phyloP scores from a whole-genome alignment of 441 rosid species.

The Dalechampia spathulata region DNA sequence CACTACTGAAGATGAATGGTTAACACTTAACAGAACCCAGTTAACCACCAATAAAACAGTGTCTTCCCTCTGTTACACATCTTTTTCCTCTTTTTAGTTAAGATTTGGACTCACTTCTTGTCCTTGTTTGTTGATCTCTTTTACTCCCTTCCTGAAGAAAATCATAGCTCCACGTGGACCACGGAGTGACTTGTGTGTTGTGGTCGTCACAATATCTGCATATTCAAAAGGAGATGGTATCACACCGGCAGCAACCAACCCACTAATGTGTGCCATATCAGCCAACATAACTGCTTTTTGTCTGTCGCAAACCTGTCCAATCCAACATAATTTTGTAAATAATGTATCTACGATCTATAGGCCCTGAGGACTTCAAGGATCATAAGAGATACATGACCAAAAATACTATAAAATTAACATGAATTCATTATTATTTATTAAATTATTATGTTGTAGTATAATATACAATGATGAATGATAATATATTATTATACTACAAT shows the following conservation, averaged over 20 bases:
- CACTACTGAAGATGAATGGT: not conserved
- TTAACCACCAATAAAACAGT: not conserved
- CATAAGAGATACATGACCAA: too few species aligned
- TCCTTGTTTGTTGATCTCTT: slow-evolving; percentile 83
- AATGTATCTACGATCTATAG: slow-evolving; percentile 2
- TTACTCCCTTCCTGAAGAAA: slow-evolving; percentile 90
- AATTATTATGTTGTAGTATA: too few species aligned
- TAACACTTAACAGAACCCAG: not conserved
- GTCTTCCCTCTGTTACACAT: not conserved
- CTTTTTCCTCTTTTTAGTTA: not conserved
- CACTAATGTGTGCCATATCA: slow-evolving; percentile 98
- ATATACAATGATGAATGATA: too few species aligned
- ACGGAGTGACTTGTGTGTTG: slow-evolving; percentile 96
- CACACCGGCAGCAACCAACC: slow-evolving; percentile 94
- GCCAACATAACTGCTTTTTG: slow-evolving; percentile 84
- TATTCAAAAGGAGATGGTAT: slow-evolving; percentile 97
- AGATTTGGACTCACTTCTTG: slow-evolving; percentile 56
- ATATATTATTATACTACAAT: too few species aligned
- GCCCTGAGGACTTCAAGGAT: not conserved
- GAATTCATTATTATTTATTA: too few species aligned
- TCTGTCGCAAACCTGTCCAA: slow-evolving; percentile 83
- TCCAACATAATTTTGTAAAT: slow-evolving; percentile 7
- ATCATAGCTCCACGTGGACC: slow-evolving; percentile 99
- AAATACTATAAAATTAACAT: too few species aligned
- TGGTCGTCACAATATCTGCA: slow-evolving; percentile 96